Evolutionary conservation across 306 rosid genomes (phyloP), one percentile per base, ranked within the genome.

Genomic region (Alnus glutinosa): DNA sequence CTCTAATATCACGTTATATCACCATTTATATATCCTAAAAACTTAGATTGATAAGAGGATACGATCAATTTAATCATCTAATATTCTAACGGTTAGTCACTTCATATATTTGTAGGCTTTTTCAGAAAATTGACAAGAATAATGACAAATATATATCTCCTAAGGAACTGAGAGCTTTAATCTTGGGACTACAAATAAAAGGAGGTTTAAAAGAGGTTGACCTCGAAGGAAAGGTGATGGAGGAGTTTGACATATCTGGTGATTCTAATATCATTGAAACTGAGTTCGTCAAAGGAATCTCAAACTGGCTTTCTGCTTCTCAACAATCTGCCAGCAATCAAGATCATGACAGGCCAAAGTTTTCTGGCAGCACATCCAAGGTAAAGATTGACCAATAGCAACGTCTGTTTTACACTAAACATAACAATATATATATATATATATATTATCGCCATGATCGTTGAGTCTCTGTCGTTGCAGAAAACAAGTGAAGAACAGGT

Each of bases 111-210:
- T 75, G 82, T 82, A 86, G 89, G 78, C 36, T 86, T 73, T 86
- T 86, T 77, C 81, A 49, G 12, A 76, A 28, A 61, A 15, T 82
- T 4, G 89, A 86, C 71, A 30, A 73, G 69, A 70, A 82, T 49
- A 46, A 61, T 28, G 75, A 73, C 42, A 32, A 55, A 9, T 9
- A 9, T 34, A 79, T 86, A 70, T 77, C 86, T 3, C 46, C 51
- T 28, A 28, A 23, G 3, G 89, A 82, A 52, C 57, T 86, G 34
- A 82, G 78, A 77, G 72, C 86, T 8, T 48, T 82, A 55, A 52
- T 82, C 68, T 51, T 86, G 10, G 86, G 89, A 39, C 47, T 82
- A 52, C 80, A 79, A 80, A 63, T 82, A 28, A 82, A 80, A 68
- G 67, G 32, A 77, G 48, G 79, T 49, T 36, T 76, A 51, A 75